Percentiles rank a stretch among this genome's conserved stretches.
Conservation (phyloP, 208 protist genomes). For the Leptomonas seymouri region DNA sequence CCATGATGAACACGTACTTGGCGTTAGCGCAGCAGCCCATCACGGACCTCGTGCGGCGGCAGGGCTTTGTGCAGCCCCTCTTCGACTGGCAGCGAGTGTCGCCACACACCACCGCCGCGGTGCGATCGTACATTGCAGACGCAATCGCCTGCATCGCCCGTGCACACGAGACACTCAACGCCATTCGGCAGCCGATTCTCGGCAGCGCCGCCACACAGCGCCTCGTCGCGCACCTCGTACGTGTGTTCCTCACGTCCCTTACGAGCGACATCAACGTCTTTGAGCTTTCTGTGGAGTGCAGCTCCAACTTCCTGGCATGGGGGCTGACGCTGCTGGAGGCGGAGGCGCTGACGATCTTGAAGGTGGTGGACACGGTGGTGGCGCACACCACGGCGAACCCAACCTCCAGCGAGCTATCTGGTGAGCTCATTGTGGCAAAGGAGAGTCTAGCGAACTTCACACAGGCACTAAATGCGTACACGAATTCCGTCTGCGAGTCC, state of each 20-base stretch:
- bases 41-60: slow-evolving; percentile 55
- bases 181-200: slow-evolving; percentile 75
- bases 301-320: slow-evolving; percentile 63
- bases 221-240: slow-evolving; percentile 72
- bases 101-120: slow-evolving; percentile 49
- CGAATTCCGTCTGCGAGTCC: slow-evolving; percentile 34
- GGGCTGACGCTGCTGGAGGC: slow-evolving; percentile 78
- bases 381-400: slow-evolving; percentile 29
- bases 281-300: slow-evolving; percentile 84
- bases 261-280: slow-evolving; percentile 74
- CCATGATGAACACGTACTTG: slow-evolving; percentile 80
- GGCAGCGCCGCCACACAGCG: slow-evolving; percentile 73
- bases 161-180: slow-evolving; percentile 71
- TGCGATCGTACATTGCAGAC: slow-evolving; percentile 82
- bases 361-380: slow-evolving; percentile 57
- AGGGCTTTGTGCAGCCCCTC: slow-evolving; percentile 69
- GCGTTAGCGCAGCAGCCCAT: slow-evolving; percentile 73
- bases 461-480: slow-evolving; percentile 33
- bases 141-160: slow-evolving; percentile 72
- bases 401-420: slow-evolving; percentile 38
- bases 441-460: slow-evolving; percentile 13
- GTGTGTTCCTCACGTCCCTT: slow-evolving; percentile 64
- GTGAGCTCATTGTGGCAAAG: slow-evolving; percentile 21
- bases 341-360: slow-evolving; percentile 68
- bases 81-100: slow-evolving; percentile 89